A percentile compares a stretch with the other conserved stretches of the same genome.
Conservation (phyloP, 2,329 filamentous ascomycete species). For the Huntiella decipiens region DNA sequence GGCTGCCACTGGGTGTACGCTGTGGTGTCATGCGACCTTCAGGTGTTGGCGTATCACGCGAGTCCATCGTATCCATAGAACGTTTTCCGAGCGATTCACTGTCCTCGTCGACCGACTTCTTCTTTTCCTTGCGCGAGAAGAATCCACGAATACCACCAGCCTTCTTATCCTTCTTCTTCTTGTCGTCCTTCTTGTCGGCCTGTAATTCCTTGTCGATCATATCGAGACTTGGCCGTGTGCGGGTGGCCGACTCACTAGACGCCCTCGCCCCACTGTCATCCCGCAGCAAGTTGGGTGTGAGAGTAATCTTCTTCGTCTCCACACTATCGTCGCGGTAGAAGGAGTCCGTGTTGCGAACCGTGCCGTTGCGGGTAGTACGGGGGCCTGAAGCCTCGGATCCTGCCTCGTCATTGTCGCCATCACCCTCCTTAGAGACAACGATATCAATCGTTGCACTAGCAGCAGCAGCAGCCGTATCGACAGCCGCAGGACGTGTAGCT, state of each 20-base stretch:
- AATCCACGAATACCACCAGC: slow-evolving; percentile 37
- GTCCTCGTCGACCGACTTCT: slow-evolving; percentile 35
- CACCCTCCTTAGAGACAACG: neutral
- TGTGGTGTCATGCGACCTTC: slow-evolving; percentile 28
- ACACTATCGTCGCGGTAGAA: slow-evolving; percentile 94
- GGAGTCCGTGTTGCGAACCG: slow-evolving; percentile 78
- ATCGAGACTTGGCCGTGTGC: slow-evolving; percentile 50
- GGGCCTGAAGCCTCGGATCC: neutral
- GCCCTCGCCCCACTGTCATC: slow-evolving; percentile 51
- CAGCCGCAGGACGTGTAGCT: slow-evolving; percentile 17
- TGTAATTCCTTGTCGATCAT: slow-evolving; percentile 37
- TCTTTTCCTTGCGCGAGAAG: slow-evolving; percentile 45
- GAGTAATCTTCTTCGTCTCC: slow-evolving; percentile 91
- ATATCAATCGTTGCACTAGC: neutral
- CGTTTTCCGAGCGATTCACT: slow-evolving; percentile 31
- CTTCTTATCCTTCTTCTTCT: slow-evolving; percentile 52
- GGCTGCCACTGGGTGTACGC: slow-evolving; percentile 34
- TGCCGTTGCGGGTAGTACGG: slow-evolving; percentile 52
- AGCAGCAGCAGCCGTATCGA: slow-evolving; percentile 11
- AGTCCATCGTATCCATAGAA: slow-evolving; percentile 11
- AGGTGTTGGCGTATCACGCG: slow-evolving; percentile 12
- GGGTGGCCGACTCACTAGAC: slow-evolving; percentile 27
- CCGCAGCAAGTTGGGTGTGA: slow-evolving; percentile 79
- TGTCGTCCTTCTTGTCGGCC: slow-evolving; percentile 52
- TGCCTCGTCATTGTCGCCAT: neutral